These are phyloP conservation scores for Francoa sonchifolia DNA, from an alignment of 441 rosid genomes.

Conservation along the genomic window DNA sequence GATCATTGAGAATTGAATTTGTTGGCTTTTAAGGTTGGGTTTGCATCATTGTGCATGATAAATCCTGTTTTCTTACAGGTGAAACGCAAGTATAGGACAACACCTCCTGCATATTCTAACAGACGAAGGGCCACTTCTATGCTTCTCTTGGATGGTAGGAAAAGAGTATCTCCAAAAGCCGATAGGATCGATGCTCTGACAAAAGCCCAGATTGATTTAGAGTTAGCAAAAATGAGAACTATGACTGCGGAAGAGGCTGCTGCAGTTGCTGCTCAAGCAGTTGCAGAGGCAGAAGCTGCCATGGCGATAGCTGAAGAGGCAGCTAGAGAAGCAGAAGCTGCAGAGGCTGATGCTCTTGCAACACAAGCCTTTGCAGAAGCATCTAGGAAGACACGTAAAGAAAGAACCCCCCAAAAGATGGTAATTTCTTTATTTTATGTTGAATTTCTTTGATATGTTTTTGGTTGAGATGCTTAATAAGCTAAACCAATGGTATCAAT, in stretches of 20 bases:
- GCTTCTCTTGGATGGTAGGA: constrained; percentile 28
- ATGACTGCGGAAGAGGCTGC: constrained; percentile 85
- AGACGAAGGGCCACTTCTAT: constrained; percentile 30
- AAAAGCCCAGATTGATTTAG: constrained; percentile 56
- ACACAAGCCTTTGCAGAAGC: constrained; percentile 90
- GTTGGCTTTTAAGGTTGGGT: background rate
- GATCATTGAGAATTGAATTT: background rate
- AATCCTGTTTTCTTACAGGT: constrained; percentile 39
- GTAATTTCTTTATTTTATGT: constrained; percentile 13
- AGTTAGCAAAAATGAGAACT: constrained; percentile 60
- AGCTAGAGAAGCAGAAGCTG: constrained; percentile 78
- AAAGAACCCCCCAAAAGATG: constrained; percentile 41
- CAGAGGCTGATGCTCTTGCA: constrained; percentile 85
- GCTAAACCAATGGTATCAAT: too few relatives aligned
- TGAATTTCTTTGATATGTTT: background rate
- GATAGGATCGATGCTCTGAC: constrained; percentile 38
- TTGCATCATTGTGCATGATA: background rate
- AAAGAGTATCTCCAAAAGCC: constrained; percentile 29
- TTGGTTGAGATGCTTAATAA: too few relatives aligned
- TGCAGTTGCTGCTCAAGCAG: constrained; percentile 73
- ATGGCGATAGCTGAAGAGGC: constrained; percentile 88
- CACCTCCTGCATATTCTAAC: constrained; percentile 32
- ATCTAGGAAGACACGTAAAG: constrained; percentile 55
- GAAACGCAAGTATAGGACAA: constrained; percentile 70
- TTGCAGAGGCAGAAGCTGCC: constrained; percentile 86